Conservation (phyloP, 202 grass and related monocot species). For the Carex arenaria region DNA sequence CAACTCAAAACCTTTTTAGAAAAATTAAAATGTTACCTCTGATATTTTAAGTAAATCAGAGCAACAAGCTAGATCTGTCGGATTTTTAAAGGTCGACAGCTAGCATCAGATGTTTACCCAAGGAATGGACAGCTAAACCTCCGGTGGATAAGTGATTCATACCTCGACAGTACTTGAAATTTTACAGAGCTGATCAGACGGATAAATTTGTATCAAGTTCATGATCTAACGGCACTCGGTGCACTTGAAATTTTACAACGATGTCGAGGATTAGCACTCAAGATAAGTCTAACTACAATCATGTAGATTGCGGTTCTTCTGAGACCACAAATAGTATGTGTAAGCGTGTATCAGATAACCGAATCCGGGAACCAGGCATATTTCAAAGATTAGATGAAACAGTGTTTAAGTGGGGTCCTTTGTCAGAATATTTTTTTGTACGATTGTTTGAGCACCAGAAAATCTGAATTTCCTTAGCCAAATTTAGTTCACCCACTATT, state of each 20-base stretch:
- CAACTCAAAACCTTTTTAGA: no score
- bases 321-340: neutral
- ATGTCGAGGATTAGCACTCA: neutral
- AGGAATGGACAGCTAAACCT: constrained; percentile 12
- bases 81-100: neutral
- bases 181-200: neutral
- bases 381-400: neutral
- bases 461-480: neutral
- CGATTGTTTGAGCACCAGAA: neutral
- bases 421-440: neutral
- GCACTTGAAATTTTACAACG: neutral
- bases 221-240: neutral
- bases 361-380: neutral
- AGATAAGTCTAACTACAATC: neutral
- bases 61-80: neutral
- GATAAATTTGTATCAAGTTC: neutral
- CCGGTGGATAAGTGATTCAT: neutral
- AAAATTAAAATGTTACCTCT: neutral
- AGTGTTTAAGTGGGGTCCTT: neutral
- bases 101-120: constrained; percentile 6
- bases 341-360: neutral
- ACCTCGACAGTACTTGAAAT: neutral
- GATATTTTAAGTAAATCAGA: neutral
- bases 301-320: neutral
- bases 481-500: neutral